Evolutionary conservation across 176 grass and related monocot genomes (phyloP), one percentile per base, ranked within the genome.

Genomic region (Leersia perrieri): DNA sequence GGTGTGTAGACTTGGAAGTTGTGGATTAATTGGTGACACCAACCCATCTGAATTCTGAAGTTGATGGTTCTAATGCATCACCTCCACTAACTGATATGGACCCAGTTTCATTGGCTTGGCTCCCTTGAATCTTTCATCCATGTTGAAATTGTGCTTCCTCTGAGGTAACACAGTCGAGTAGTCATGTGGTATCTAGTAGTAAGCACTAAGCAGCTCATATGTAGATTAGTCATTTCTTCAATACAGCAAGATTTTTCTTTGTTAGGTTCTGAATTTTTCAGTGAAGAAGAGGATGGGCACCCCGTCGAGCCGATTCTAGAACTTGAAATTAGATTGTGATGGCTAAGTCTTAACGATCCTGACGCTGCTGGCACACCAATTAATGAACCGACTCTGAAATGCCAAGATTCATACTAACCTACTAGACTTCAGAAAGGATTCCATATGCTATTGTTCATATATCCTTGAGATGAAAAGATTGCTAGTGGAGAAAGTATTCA

Each of bases 101-200:
- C 49, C 51, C 22, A 60, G 2, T 42, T 44, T 84, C 60, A 27
- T 33, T 70, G 70, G 1, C 5, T n/a, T n/a, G n/a, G n/a, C 34
- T n/a, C 8, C 27, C 36, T 20, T 61, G 35, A 76, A 84, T 31
- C 49, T 40, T 69, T 18, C 20, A 75, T 69, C 66, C 65, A 61
- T 51, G 36, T 10, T 61, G 73, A 61, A 34, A 20, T 47, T 34
- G 25, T 77, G 73, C 73, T 77, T 84, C 63, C 35, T 42, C 18
- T 11, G 11, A 58, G 72, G 72, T 41, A 57, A 42, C 63, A 49
- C 23, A 12, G 35, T 2, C 0, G 7, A 16, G 13, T 27, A 28
- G 13, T 29, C 23, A 5, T 5, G n/a, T 8, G 60, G 42, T 36
- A 5, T n/a, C n/a, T n/a, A n/a, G n/a, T n/a, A n/a, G n/a, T n/a